Percentiles rank a stretch among this genome's conserved stretches.
phyloP scores from a whole-genome alignment of 495 filamentous ascomycete genomes.

The Aspergillus carlsbadensis region DNA sequence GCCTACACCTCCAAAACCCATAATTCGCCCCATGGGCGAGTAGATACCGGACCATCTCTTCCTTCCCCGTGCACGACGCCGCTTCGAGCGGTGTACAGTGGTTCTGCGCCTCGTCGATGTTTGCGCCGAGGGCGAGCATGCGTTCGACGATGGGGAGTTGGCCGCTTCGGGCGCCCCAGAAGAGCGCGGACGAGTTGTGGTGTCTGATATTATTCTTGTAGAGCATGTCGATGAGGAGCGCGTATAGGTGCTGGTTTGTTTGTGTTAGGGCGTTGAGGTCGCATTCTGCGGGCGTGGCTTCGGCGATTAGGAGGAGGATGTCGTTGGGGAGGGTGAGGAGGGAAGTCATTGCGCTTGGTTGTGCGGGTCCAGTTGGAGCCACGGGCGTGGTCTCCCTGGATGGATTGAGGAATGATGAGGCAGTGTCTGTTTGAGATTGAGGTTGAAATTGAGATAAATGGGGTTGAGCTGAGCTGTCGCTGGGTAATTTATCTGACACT shows the following conservation, averaged over 20 bases:
- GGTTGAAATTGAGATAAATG: too few relatives aligned
- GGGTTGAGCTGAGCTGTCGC: too few relatives aligned
- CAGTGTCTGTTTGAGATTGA: too few relatives aligned
- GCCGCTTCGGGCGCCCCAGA: not conserved
- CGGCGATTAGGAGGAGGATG: not conserved
- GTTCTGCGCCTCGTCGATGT: not conserved
- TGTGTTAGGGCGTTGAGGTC: not conserved
- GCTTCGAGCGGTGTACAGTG: not conserved
- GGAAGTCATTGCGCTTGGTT: too few relatives aligned
- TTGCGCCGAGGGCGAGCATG: not conserved
- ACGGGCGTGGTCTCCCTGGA: too few relatives aligned
- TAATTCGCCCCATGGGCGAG: not conserved
- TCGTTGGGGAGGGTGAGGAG: not conserved
- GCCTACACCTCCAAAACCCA: not conserved
- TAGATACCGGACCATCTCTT: not conserved
- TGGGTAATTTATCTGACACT: too few relatives aligned
- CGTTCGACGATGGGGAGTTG: not conserved
- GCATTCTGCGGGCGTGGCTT: not conserved
- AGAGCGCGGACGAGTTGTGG: not conserved
- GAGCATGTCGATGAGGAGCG: not conserved
- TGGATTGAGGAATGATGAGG: too few relatives aligned
- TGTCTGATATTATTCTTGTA: not conserved
- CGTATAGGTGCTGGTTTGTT: not conserved
- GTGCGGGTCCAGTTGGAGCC: too few relatives aligned
- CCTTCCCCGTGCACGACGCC: not conserved